phyloP scores from a whole-genome alignment of 441 rosid genomes.

The Syzygium syzygioides region DNA sequence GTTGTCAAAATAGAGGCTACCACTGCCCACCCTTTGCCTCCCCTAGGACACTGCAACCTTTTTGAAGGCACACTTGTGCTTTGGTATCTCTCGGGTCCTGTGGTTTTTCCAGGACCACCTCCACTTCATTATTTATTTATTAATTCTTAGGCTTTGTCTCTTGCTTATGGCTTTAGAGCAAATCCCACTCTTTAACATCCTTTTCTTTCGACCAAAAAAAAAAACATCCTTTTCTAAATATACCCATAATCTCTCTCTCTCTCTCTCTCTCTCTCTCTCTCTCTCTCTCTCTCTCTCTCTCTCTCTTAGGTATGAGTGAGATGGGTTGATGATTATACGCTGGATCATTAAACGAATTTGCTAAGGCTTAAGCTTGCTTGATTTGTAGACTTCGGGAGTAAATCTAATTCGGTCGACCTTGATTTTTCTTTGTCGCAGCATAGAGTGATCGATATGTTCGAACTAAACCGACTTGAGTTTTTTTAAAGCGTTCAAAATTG shows the following conservation, averaged over 20 bases:
- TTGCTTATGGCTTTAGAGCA: not conserved
- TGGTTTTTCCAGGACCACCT: constrained; percentile 29
- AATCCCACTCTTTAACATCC: not conserved
- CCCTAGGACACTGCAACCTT: constrained; percentile 23
- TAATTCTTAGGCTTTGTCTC: not conserved
- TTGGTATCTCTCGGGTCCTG: constrained; percentile 40
- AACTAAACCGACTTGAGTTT: not conserved
- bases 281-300: not conserved
- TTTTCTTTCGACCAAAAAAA: too few species aligned
- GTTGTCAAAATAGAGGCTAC: constrained; percentile 28
- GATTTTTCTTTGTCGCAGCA: not conserved
- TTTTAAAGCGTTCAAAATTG: not conserved
- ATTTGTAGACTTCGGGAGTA: not conserved
- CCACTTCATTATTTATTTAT: not conserved
- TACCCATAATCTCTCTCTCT: too few species aligned
- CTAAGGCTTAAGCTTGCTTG: not conserved
- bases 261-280: not conserved
- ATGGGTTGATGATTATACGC: not conserved
- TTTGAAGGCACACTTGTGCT: constrained; percentile 8
- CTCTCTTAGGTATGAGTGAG: not conserved
- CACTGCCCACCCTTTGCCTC: constrained; percentile 48
- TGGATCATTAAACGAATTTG: not conserved
- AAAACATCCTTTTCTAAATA: not conserved
- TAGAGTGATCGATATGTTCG: not conserved
- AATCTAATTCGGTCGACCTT: not conserved